Base-by-base conservation (phyloP, 2,329 filamentous ascomycete genomes). In the Periconia macrospinosa region DNA sequence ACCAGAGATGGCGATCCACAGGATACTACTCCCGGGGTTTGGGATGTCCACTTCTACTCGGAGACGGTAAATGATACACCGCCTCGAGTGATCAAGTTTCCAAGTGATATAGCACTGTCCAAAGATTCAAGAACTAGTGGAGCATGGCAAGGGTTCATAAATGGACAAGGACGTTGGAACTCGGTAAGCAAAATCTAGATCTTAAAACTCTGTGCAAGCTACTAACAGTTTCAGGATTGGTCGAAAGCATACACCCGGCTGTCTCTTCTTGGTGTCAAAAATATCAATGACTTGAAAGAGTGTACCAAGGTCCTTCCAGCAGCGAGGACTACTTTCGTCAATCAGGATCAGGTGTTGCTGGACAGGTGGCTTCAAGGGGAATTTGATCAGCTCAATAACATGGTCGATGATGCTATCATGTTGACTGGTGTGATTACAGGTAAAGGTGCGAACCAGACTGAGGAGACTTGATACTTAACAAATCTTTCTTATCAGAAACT, bases 251-350 rank as follows among this genome's bases (percentile, higher is more conserved):
- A 83, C 58, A 71, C 81, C 49, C 76, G 81, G 17, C 70, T 84
- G 42, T 78, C 75, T 42, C 66, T 84, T 7, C 72, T 84, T 18
- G 82, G 81, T 1, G 80, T 83, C 13, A 75, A 79, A 56, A 82
- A 82, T 59, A 78, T 83, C 62, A 83, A 83, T 66, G 59, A 69
- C 6, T 65, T 84, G 47, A 79, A 74, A 2, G 81, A 83, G 57
- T 84, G 81, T 72, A 80, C 79, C 13, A 77, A 78, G 60, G 78
- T 78, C 3, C 67, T 83, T 17, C 80, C 69, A 0, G 54, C 14
- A 18, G 45, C 54, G 23, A 58, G 60, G 6, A 62, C 52, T 7
- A 56, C 53, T 0, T 72, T 73, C 40, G 56, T 61, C 2, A 66
- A 49, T 41, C 53, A 69, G 47, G 68, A 71, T 41, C 66, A 70